Percentiles rank a stretch among this genome's conserved stretches.
Conservation (phyloP, 257 asterid genomes). For the Capsicum chinense region DNA sequence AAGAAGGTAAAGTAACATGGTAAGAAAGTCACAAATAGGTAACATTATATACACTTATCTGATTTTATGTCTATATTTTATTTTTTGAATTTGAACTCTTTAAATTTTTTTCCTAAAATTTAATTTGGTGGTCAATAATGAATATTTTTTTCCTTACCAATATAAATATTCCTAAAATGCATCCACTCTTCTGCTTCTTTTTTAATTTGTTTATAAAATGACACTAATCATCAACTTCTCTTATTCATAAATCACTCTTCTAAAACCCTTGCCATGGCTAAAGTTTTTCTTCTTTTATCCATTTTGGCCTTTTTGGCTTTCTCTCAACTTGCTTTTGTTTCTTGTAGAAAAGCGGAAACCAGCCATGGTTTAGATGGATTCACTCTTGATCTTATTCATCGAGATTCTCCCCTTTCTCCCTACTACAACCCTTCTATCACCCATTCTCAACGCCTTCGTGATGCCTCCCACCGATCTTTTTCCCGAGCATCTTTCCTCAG, state of each 20-base stretch:
- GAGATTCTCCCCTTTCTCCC: conserved; percentile 54
- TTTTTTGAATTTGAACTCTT: too few relatives aligned
- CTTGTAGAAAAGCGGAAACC: neutral
- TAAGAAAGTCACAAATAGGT: neutral
- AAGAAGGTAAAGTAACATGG: too few relatives aligned
- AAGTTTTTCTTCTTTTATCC: conserved; percentile 8
- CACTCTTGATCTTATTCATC: conserved; percentile 57
- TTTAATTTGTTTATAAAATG: neutral
- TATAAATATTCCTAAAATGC: neutral
- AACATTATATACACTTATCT: neutral
- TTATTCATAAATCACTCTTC: neutral
- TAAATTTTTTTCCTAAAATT: too few relatives aligned
- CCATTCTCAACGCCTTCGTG: conserved; percentile 35
- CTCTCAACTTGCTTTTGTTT: conserved; percentile 14
- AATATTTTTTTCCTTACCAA: neutral
- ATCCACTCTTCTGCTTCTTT: neutral
- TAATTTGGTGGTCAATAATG: too few relatives aligned
- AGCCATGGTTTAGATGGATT: conserved; percentile 34
- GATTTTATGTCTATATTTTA: too few relatives aligned
- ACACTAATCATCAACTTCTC: neutral
- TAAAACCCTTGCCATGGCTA: neutral
- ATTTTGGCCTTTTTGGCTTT: conserved; percentile 4
- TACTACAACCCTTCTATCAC: conserved; percentile 39
- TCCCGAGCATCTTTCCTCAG: conserved; percentile 44
- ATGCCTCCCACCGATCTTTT: conserved; percentile 44